Conservation (phyloP, 1,284 basidiomycete genomes). For the Cerioporus squamosus region DNA sequence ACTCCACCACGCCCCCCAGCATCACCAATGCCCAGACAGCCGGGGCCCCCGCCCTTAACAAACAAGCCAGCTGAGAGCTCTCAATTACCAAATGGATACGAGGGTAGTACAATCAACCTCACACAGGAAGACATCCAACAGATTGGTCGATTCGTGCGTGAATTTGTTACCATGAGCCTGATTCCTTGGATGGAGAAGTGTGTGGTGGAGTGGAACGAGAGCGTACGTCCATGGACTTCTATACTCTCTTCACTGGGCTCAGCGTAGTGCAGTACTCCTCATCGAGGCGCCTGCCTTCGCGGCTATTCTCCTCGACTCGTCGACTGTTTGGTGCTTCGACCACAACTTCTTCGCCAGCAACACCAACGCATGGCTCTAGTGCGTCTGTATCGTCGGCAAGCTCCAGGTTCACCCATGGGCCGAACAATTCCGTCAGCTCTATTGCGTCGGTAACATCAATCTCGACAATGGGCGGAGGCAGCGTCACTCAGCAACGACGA, state of each 20-base stretch:
- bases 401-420: conserved; percentile 45
- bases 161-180: conserved; percentile 90
- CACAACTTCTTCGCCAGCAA: conserved; percentile 47
- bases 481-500: conserved; percentile 72
- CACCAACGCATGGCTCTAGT: conserved; percentile 35
- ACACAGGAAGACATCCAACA: conserved; percentile 81
- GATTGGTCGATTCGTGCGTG: conserved; percentile 83
- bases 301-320: conserved; percentile 87
- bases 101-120: conserved; percentile 40
- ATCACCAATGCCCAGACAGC: conserved; percentile 28
- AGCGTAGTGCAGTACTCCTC: conserved; percentile 66
- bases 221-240: conserved; percentile 45
- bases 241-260: neutral
- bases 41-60: conserved; percentile 22
- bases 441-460: conserved; percentile 34
- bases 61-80: conserved; percentile 10
- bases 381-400: conserved; percentile 47
- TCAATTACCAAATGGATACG: conserved; percentile 14
- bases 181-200: conserved; percentile 97
- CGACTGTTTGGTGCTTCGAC: conserved; percentile 80
- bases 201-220: conserved; percentile 94
- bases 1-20: conserved; percentile 16
- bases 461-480: conserved; percentile 37
- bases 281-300: conserved; percentile 80
- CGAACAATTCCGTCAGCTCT: conserved; percentile 39